Evolutionary conservation across 805 yeast genomes (phyloP).

Genomic region (Yarrowia keelungensis): DNA sequence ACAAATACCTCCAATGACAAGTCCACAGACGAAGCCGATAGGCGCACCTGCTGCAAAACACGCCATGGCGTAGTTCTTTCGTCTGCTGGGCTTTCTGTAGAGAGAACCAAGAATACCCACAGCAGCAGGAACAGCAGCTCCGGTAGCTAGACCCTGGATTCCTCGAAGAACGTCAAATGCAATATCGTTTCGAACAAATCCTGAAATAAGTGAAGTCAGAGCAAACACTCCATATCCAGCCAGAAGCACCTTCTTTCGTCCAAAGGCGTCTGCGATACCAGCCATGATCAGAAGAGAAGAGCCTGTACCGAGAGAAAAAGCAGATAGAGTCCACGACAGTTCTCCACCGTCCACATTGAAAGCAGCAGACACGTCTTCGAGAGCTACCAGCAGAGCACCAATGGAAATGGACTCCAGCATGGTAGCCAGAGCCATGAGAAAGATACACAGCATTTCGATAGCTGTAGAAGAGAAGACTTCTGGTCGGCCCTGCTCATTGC

Average conservation of each 20-base stretch:
- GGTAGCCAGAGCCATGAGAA: slow-evolving; percentile 52
- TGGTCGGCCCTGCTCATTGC: slow-evolving; percentile 13
- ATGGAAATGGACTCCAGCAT: slow-evolving; percentile 53
- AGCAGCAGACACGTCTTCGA: slow-evolving; percentile 50
- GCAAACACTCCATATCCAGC: slow-evolving; percentile 51
- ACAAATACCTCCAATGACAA: slow-evolving; percentile 56
- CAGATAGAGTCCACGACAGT: slow-evolving; percentile 55
- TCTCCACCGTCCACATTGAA: slow-evolving; percentile 54
- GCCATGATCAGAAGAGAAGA: slow-evolving; percentile 56
- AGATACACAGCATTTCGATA: slow-evolving; percentile 50
- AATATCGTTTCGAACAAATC: slow-evolving; percentile 47
- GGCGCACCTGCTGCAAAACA: slow-evolving; percentile 58
- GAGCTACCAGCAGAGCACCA: slow-evolving; percentile 52
- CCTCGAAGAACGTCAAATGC: slow-evolving; percentile 55
- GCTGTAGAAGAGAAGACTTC: slow-evolving; percentile 3
- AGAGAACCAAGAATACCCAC: slow-evolving; percentile 57
- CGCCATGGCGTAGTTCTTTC: slow-evolving; percentile 56
- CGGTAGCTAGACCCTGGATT: slow-evolving; percentile 55
- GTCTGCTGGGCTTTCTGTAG: slow-evolving; percentile 50
- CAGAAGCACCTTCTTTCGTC: slow-evolving; percentile 54
- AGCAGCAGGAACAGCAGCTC: slow-evolving; percentile 58
- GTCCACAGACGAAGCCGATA: slow-evolving; percentile 56
- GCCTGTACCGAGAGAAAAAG: slow-evolving; percentile 55
- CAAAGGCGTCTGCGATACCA: slow-evolving; percentile 57
- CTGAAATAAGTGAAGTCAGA: slow-evolving; percentile 46